These are phyloP conservation scores for Teratosphaeria gauchensis DNA, from an alignment of 2,329 filamentous ascomycete genomes.

Conservation along the genomic window DNA sequence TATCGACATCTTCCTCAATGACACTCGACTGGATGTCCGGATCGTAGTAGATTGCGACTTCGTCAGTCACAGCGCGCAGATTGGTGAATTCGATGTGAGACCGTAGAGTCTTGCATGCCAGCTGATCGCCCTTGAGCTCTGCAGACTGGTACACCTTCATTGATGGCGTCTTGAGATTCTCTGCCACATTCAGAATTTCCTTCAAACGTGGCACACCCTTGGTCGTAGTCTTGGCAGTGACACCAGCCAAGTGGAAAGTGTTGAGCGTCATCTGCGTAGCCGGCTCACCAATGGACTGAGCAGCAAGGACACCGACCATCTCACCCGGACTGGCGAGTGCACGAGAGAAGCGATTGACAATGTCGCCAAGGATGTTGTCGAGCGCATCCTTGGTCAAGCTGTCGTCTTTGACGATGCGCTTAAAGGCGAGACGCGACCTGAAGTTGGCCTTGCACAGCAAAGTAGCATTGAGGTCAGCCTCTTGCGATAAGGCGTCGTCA, in stretches of 20 bases:
- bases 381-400: conserved; percentile 85
- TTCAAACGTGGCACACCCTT: conserved; percentile 98
- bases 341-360: conserved; percentile 79
- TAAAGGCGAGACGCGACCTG: conserved; percentile 83
- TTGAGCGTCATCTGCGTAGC: conserved; percentile 99
- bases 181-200: conserved; percentile 96
- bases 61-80: conserved; percentile 78
- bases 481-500: conserved; percentile 66
- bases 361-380: conserved; percentile 80
- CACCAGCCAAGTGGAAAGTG: conserved; percentile 99
- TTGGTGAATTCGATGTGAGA: conserved; percentile 91
- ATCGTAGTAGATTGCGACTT: conserved; percentile 96
- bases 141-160: conserved; percentile 83
- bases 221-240: conserved; percentile 98
- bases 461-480: conserved; percentile 82
- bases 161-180: conserved; percentile 95
- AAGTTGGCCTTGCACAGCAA: conserved; percentile 87
- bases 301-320: conserved; percentile 96
- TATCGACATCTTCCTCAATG: conserved; percentile 79
- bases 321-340: conserved; percentile 85
- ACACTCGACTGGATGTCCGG: conserved; percentile 77
- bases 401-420: conserved; percentile 78
- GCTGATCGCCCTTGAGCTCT: conserved; percentile 54
- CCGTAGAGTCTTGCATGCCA: conserved; percentile 74
- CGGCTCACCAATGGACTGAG: conserved; percentile 96